Base-by-base conservation (phyloP, 306 rosid species). In the Gynostemma pentaphyllum region DNA sequence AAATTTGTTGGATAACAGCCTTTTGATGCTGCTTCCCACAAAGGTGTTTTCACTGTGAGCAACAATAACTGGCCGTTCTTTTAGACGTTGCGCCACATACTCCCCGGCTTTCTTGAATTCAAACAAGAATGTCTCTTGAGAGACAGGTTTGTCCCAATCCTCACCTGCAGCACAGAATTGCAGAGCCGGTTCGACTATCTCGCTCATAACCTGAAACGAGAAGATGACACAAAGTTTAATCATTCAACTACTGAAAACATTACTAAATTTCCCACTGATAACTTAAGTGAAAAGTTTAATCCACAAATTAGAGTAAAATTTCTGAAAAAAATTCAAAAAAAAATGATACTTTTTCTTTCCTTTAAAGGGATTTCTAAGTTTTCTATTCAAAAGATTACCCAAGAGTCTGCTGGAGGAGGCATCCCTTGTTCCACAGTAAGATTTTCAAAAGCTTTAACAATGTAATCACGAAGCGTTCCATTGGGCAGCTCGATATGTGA, bases 361-460 rank as follows among this genome's bases (percentile, higher is more conserved):
- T n/a, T n/a, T n/a, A n/a, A n/a, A n/a, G n/a, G n/a, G 21, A 57
- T 12, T 28, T 28, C 16, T 34, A 22, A 16, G 60, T 45, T n/a
- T n/a, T 45, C 30, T 24, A 44, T 28, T 64, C 41, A 64, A 45
- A n/a, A 4, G 57, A 45, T 22, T 84, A 94, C 99, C 99, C 97
- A 94, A 71, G 99, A 72, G 73, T 94, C 99, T 44, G 90, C 81
- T 22, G 84, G 67, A 63, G 97, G 99, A 29, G 99, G 99, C 76
- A 94, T 80, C 49, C 99, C 99, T 75, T 82, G 95, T 27, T 94
- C 99, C 71, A 94, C 99, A 2, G 87, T 66, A 72, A 94, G 89
- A 66, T 75, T 75, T 50, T 69, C 81, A 45, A 94, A 74, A 61
- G 94, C 99, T 71, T 77, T 79, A 67, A 78, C 57, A 27, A 94